Evolutionary conservation across 306 rosid species (phyloP).

Genomic region (Fagus crenata): DNA sequence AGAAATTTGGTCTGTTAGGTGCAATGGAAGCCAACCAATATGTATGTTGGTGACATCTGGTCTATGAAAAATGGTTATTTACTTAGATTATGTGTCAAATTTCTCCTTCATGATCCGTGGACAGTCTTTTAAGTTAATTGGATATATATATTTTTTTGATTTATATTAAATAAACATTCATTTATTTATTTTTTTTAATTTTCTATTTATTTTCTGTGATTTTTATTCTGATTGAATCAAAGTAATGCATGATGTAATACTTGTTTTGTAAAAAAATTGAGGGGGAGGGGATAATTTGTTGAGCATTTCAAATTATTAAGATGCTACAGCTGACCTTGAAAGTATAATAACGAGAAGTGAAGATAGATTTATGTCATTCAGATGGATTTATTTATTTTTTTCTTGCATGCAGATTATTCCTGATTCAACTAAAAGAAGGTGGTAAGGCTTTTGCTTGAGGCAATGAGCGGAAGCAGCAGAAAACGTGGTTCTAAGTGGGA

Average conservation of each 20-base stretch:
- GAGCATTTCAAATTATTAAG: neutral
- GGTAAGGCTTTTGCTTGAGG: conserved; percentile 23
- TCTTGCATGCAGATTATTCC: conserved; percentile 42
- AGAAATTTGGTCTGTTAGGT: neutral
- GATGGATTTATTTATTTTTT: conserved; percentile 27
- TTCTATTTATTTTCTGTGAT: neutral
- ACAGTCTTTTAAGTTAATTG: neutral
- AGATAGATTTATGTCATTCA: conserved; percentile 16
- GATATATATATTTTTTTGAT: neutral
- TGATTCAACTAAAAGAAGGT: conserved; percentile 34
- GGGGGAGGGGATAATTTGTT: neutral
- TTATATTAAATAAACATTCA: neutral
- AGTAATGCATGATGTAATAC: conserved; percentile 1
- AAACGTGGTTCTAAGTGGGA: conserved; percentile 80
- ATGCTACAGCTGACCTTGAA: neutral
- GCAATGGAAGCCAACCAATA: neutral
- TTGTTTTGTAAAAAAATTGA: neutral
- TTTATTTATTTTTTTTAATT: neutral
- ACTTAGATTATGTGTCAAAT: neutral
- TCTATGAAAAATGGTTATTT: neutral
- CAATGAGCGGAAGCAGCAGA: conserved; percentile 80
- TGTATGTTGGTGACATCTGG: neutral
- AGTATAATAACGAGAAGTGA: neutral
- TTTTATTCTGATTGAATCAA: neutral
- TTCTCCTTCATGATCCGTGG: neutral